These are phyloP conservation scores for Macroventuria anomochaeta DNA, from an alignment of 2,329 filamentous ascomycete species.

Conservation along the genomic window DNA sequence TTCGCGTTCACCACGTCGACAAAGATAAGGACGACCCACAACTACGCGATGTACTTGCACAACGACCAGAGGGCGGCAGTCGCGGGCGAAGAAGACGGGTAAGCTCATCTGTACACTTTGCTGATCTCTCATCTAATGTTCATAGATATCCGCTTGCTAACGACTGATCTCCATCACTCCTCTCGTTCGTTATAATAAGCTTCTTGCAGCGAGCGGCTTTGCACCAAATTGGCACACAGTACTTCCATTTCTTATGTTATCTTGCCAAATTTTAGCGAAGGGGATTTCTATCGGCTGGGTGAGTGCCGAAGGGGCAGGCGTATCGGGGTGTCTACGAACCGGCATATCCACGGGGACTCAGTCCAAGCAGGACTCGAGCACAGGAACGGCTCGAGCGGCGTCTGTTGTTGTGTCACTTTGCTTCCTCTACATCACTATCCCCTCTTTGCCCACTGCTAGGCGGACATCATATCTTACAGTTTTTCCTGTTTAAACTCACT, in stretches of 20 bases:
- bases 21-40: slow-evolving; percentile 85
- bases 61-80: slow-evolving; percentile 82
- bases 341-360: background rate
- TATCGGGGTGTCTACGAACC: slow-evolving; percentile 8
- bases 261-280: slow-evolving; percentile 12
- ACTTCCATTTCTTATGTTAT: background rate
- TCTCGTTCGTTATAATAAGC: background rate
- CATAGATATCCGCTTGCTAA: slow-evolving; percentile 15
- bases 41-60: slow-evolving; percentile 82
- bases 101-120: background rate
- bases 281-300: slow-evolving; percentile 3
- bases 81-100: slow-evolving; percentile 78
- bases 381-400: slow-evolving; percentile 5
- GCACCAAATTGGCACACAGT: background rate
- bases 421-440: background rate
- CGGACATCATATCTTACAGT: background rate
- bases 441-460: background rate
- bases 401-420: background rate
- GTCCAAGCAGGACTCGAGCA: slow-evolving; percentile 1
- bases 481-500: background rate
- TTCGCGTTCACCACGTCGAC: slow-evolving; percentile 88
- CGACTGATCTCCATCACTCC: background rate
- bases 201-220: background rate
- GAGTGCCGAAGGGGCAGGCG: slow-evolving; percentile 8
- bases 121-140: background rate